Evolutionary conservation across 139 green algal genomes (phyloP), one percentile per base, ranked within the genome.

Genomic region (Mesotaenium endlicherianum): DNA sequence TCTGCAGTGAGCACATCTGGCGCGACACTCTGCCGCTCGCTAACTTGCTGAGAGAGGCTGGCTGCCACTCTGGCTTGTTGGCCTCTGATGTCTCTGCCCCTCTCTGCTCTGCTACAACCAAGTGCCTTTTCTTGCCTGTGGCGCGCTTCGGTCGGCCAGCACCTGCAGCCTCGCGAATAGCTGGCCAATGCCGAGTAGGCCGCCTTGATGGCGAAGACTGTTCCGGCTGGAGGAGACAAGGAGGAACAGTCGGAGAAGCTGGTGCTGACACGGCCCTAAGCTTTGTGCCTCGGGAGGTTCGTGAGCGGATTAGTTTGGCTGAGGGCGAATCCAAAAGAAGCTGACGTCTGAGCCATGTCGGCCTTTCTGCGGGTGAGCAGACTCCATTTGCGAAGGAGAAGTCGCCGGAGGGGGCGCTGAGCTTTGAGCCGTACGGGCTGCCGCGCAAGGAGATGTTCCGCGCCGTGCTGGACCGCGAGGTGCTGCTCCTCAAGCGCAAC

Each of bases 401-500:
- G 72, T 69, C 43, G 20, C 44, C 8, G 16, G 43, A 5, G 17
- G 45, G 31, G 14, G 72, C 72, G 14, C 72, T 80, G 14, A 44
- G 20, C 8, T 17, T 69, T 8, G 8, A 68, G 72, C 43, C 20
- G 14, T 68, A 69, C 34, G 72, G 26, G 30, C 72, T 80, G 20
- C 31, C 31, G 17, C 40, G 11, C 53, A 57, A 20, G 38, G 57
- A 83, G 76, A 55, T 83, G 34, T 89, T 91, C 55, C 77, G 81
- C n/a, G 59, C 43, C 20, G 82, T 77, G 17, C 30, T 88, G 44
- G 49, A 60, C 45, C 85, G 89, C 14, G 90, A 93, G 17, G 68
- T 58, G 20, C 86, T 84, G 0, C 87, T 93, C 47, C 88, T 90
- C 80, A 82, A 81, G 47, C 79, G 83, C 41, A 82, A 88, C 39